phyloP scores from a whole-genome alignment of 2,329 filamentous ascomycete species.

The Fonsecaea monophora region DNA sequence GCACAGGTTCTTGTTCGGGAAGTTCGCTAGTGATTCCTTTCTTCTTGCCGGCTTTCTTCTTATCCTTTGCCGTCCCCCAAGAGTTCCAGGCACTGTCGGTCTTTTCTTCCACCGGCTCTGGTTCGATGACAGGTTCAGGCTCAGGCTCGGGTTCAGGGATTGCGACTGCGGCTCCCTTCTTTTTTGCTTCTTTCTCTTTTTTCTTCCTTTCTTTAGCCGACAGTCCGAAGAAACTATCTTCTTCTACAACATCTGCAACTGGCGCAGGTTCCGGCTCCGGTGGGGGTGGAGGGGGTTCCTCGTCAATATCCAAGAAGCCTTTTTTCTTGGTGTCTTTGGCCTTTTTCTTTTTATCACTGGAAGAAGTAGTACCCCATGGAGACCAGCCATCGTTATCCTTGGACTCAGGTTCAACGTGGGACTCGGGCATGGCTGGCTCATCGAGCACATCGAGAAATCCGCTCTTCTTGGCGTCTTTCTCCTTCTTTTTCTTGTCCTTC shows the following conservation, averaged over 20 bases:
- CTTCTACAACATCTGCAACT: constrained; percentile 51
- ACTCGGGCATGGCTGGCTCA: constrained; percentile 38
- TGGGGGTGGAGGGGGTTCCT: constrained; percentile 19
- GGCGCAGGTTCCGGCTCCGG: constrained; percentile 45
- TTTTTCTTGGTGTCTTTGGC: constrained; percentile 20
- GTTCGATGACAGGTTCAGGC: constrained; percentile 40
- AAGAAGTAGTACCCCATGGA: constrained; percentile 26
- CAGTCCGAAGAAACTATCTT: constrained; percentile 46
- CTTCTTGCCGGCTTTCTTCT: constrained; percentile 25
- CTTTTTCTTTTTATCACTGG: constrained; percentile 55
- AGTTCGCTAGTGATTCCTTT: constrained; percentile 9
- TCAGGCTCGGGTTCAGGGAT: constrained; percentile 55
- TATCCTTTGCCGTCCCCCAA: constrained; percentile 22
- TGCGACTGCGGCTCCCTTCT: constrained; percentile 38
- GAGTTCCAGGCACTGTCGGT: constrained; percentile 47
- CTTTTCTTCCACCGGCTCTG: constrained; percentile 47
- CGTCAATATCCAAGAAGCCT: constrained; percentile 24
- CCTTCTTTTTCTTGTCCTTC: constrained; percentile 20
- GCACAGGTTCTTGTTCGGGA: constrained; percentile 11
- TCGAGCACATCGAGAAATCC: constrained; percentile 57
- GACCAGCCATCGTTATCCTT: constrained; percentile 50
- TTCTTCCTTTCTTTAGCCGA: constrained; percentile 54
- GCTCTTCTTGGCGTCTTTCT: constrained; percentile 49
- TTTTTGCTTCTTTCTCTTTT: constrained; percentile 55
- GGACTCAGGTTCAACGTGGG: constrained; percentile 47